Base-by-base conservation (phyloP, 345 rosid genomes). In the Murraya koenigii region DNA sequence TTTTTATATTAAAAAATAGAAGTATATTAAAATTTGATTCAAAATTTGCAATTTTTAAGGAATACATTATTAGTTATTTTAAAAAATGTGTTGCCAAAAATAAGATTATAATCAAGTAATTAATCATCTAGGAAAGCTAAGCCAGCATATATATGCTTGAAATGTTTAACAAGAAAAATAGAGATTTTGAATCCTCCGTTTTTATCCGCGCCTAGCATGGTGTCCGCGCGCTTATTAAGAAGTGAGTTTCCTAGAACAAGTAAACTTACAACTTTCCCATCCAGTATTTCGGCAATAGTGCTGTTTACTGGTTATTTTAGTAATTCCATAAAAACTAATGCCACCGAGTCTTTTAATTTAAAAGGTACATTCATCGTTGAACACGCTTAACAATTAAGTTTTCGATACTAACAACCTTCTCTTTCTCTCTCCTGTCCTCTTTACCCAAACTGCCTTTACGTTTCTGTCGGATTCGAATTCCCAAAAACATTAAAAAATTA, bases 351-450 rank as follows among this genome's bases (percentile, higher is more conserved):
- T 20, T 35, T 1, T 65, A 22, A 2, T 19, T 65, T 35, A 6
- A 19, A 64, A 64, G 25, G 23, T 1, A 15, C 19, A 10, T 5
- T 6, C 3, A 38, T 38, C 76, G 17, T 19, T 19, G 58, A 44
- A 44, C 32, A 74, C 39, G n/a, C 79, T 80, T 80, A 62, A 54
- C 76, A 60, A 52, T 58, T 33, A 69, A 69, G 75, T 35, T 75
- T 63, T 80, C 59, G 79, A 75, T 69, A 25, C 47, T 4, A 36
- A 10, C 73, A 9, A 74, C 35, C 7, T 54, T 9, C 58, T 13
- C 15, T 22, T 10, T 60, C 32, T 22, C 5, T 41, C 32, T 39
- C 30, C 28, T 9, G 10, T 60, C 19, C 14, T 7, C 14, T 10
- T 9, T 26, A 44, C 32, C 62, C 6, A 59, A 44, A 79, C 78